phyloP scores from a whole-genome alignment of 805 yeast genomes.

The Wickerhamomyces rabaulensis region DNA sequence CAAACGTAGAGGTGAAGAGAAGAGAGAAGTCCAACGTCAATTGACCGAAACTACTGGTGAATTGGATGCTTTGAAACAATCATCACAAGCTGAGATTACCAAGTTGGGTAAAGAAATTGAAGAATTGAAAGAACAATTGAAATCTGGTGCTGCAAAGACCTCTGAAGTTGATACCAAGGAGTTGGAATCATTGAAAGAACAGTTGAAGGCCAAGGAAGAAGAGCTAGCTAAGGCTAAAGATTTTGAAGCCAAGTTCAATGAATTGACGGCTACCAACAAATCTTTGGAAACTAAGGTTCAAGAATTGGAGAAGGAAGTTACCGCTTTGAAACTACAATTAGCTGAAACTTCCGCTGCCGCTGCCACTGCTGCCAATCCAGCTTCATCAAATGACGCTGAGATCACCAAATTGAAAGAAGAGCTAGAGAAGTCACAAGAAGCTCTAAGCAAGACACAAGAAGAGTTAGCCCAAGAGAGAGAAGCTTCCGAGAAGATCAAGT shows the following conservation, averaged over 20 bases:
- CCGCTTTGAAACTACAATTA: conserved; percentile 8
- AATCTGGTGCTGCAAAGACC: conserved; percentile 2
- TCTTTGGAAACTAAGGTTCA: conserved; percentile 25
- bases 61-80: conserved; percentile 9
- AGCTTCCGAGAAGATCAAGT: conserved; percentile 5
- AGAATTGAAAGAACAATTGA: conserved; percentile 14
- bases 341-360: neutral
- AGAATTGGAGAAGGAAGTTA: conserved; percentile 10
- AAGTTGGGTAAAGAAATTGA: conserved; percentile 15
- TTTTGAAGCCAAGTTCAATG: conserved; percentile 32
- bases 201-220: conserved; percentile 19
- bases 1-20: conserved; percentile 19
- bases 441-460: conserved; percentile 8
- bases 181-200: conserved; percentile 9
- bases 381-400: conserved; percentile 1
- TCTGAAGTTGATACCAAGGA: neutral
- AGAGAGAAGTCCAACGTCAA: conserved; percentile 10
- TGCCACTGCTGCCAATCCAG: conserved; percentile 7
- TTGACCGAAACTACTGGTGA: conserved; percentile 9
- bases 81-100: conserved; percentile 1
- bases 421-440: conserved; percentile 14
- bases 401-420: conserved; percentile 6
- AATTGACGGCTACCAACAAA: conserved; percentile 28
- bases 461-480: neutral
- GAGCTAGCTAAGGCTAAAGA: conserved; percentile 28